Evolutionary conservation across 345 rosid genomes (phyloP).

Genomic region (Dovyalis caffra): DNA sequence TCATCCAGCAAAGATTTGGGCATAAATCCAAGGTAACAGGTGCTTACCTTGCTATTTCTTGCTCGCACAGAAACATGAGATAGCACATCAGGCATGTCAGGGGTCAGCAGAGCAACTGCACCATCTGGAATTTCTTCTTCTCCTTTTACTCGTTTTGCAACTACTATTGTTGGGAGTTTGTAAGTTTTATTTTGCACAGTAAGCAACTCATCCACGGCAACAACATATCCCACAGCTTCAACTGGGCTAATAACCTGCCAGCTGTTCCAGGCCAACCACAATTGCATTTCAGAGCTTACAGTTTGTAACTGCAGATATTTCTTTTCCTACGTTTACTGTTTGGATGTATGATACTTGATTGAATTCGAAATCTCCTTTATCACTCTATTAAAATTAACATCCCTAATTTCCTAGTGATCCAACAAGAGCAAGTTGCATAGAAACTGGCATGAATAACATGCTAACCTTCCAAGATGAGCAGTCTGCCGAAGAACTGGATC

Average conservation of each 20-base stretch:
- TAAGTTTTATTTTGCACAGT: conserved; percentile 83
- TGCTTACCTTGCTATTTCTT: conserved; percentile 87
- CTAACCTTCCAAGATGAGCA: conserved; percentile 95
- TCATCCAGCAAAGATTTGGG: conserved; percentile 15
- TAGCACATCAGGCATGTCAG: conserved; percentile 98
- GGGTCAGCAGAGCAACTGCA: conserved; percentile 92
- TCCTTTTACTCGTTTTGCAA: conserved; percentile 90
- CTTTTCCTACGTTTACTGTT: conserved; percentile 6
- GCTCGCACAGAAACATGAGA: conserved; percentile 99
- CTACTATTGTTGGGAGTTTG: conserved; percentile 73
- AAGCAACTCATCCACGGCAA: conserved; percentile 78
- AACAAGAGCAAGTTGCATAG: not conserved
- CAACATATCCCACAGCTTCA: conserved; percentile 82
- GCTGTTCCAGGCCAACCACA: conserved; percentile 49
- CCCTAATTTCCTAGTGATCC: not conserved
- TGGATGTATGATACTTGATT: not conserved
- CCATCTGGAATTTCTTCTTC: conserved; percentile 99
- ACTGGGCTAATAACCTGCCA: conserved; percentile 99
- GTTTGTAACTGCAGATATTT: conserved; percentile 9
- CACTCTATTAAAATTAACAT: not conserved
- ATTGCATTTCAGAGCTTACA: conserved; percentile 25
- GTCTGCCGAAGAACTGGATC: conserved; percentile 95
- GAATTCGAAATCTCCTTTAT: not conserved
- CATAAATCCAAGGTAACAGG: conserved; percentile 18
- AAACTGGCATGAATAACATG: conserved; percentile 3